A percentile compares a stretch with the other conserved stretches of the same genome.
phyloP scores from a whole-genome alignment of 805 yeast genomes.

The Wickerhamiella siamensis region DNA sequence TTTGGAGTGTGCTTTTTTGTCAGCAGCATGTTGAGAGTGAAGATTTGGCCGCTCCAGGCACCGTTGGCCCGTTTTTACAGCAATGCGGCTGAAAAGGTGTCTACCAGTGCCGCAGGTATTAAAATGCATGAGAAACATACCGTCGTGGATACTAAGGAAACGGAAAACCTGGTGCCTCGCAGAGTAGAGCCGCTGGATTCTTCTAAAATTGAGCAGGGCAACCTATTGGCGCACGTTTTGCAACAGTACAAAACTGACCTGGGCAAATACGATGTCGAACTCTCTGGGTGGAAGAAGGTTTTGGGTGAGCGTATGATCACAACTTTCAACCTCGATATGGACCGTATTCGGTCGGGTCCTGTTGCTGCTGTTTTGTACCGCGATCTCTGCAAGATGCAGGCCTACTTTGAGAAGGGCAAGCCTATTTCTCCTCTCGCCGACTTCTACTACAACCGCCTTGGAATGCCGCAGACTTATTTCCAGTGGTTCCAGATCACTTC shows the following conservation, averaged over 20 bases:
- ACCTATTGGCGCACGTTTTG: constrained; percentile 19
- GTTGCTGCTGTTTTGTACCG: constrained; percentile 83
- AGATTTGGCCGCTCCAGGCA: background rate
- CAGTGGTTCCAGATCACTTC: constrained; percentile 92
- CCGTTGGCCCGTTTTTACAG: background rate
- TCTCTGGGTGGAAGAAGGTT: constrained; percentile 22
- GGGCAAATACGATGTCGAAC: constrained; percentile 15
- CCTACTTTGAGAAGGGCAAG: constrained; percentile 24
- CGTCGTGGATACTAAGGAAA: constrained; percentile 16
- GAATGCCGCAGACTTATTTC: constrained; percentile 74
- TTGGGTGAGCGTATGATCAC: constrained; percentile 24
- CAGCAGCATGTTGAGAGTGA: background rate
- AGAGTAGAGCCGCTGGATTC: constrained; percentile 15
- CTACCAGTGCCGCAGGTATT: constrained; percentile 1
- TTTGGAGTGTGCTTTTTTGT: too few species aligned
- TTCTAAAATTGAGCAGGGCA: constrained; percentile 14
- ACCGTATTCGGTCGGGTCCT: constrained; percentile 81
- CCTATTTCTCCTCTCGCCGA: constrained; percentile 51
- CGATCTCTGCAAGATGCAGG: constrained; percentile 77
- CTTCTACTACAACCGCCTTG: constrained; percentile 75
- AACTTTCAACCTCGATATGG: constrained; percentile 71
- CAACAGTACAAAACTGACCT: constrained; percentile 20
- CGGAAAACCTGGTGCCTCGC: constrained; percentile 13
- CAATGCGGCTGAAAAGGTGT: background rate
- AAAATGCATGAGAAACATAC: constrained; percentile 17